Percentiles rank a stretch among this genome's conserved stretches.
phyloP scores from a whole-genome alignment of 306 rosid species.

The Glycine tomentella region DNA sequence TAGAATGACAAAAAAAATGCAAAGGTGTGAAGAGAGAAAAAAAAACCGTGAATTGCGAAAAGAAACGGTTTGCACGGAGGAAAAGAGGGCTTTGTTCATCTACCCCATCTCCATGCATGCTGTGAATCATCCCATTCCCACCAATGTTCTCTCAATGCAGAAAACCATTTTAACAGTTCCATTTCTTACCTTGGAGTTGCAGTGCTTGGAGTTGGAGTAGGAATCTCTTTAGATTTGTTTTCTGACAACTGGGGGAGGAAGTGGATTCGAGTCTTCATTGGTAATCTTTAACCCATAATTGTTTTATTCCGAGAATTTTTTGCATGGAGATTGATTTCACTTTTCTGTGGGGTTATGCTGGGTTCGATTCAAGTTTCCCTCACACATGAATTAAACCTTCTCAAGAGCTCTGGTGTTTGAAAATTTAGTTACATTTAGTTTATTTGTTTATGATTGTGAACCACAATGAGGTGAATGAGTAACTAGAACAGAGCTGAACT shows the following conservation, averaged over 20 bases:
- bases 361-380: background rate
- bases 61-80: background rate
- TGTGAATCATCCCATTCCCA: too few species aligned
- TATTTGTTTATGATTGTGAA: too few species aligned
- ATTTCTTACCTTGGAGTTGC: too few species aligned
- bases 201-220: too few species aligned
- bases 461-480: background rate
- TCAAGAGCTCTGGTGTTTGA: background rate
- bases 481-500: background rate
- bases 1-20: too few species aligned
- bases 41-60: too few species aligned
- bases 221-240: too few species aligned
- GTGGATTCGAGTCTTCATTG: background rate
- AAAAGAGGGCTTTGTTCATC: background rate
- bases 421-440: background rate
- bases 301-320: background rate
- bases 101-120: too few species aligned
- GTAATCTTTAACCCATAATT: background rate
- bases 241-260: background rate
- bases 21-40: too few species aligned
- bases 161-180: too few species aligned
- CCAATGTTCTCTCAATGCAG: too few species aligned
- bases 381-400: background rate
- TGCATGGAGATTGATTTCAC: background rate
- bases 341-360: background rate